Base-by-base conservation (phyloP, 345 rosid genomes). In the Odontarrhena argentea region DNA sequence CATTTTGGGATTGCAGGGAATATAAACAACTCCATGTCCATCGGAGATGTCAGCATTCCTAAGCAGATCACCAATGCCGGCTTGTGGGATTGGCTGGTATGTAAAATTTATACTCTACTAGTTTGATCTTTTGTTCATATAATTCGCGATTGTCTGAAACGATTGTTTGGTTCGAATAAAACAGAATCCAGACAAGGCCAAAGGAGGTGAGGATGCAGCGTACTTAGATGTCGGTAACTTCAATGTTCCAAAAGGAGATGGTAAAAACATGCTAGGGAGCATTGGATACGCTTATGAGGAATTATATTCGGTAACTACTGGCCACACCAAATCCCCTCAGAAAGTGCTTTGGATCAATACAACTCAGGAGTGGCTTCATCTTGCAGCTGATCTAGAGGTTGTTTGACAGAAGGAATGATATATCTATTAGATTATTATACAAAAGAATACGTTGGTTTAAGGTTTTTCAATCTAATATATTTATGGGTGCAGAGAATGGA, bases 1-100 rank as follows among this genome's bases (percentile, higher is more conserved):
- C 87, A 83, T 68, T 85, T 83, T 24, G 86, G 82, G 5, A 81
- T 81, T 58, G 82, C 86, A 42, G 87, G 87, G 12, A 81, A 77
- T 42, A 40, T 47, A 36, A 81, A 85, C 64, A 71, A 70, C 51
- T 83, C 86, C 7, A 76, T 85, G 87, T 76, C 79, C 60, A 77
- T 75, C 18, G 91, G 91, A 65, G 91, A 85, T 72, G 87, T 85
- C n/a, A 60, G 63, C 54, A 75, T 85, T 54, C 83, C 86, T 9
- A 80, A 70, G 46, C 81, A 80, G 63, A 38, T 81, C 67, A 79
- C 74, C 0, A 44, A 83, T 47, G 82, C 86, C 15, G 83, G 83
- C 50, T 46, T 83, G 53, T 83, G 84, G 82, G 80, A 83, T 18
- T 81, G 87, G 87, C 63, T 79, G 82, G 87, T 80, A 82, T 5